A percentile compares a stretch with the other conserved stretches of the same genome.
Conservation (phyloP, 2,329 filamentous ascomycete species). For the Cordyceps fumosorosea region DNA sequence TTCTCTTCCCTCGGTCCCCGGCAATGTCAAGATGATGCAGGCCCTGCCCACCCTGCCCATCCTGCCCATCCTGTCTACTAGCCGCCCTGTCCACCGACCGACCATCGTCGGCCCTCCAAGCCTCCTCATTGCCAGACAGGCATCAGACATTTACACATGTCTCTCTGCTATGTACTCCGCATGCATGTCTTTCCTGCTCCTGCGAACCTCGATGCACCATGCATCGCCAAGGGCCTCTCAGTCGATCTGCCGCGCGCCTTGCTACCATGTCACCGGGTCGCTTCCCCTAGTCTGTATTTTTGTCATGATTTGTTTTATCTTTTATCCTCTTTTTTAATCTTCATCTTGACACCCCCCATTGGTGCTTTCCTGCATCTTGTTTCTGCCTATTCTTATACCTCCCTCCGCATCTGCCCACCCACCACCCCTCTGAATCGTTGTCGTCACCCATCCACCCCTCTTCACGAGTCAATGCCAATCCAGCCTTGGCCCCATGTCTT, state of each 20-base stretch:
- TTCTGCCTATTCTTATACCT: background rate
- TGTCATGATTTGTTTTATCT: background rate
- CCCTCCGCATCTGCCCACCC: background rate
- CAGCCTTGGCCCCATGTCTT: background rate
- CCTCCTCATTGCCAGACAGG: background rate
- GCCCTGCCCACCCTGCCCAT: background rate
- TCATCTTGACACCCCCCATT: background rate
- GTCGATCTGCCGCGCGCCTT: background rate
- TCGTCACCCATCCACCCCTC: background rate
- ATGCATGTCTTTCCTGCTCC: background rate
- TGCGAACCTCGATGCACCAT: constrained; percentile 2
- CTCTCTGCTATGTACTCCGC: too few species aligned
- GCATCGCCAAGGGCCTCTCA: background rate
- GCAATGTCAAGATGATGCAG: background rate
- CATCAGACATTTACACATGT: background rate
- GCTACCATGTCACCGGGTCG: background rate
- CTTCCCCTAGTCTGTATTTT: background rate
- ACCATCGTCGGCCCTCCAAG: background rate
- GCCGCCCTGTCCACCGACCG: background rate
- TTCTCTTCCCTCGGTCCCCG: constrained; percentile 6
- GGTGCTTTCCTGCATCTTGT: background rate
- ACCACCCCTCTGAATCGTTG: background rate
- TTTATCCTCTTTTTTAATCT: background rate
- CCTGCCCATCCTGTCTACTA: background rate
- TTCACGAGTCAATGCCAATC: background rate